Percentiles rank a stretch among this genome's conserved stretches.
Conservation (phyloP, 441 rosid genomes). For the Eutrema salsugineum region DNA sequence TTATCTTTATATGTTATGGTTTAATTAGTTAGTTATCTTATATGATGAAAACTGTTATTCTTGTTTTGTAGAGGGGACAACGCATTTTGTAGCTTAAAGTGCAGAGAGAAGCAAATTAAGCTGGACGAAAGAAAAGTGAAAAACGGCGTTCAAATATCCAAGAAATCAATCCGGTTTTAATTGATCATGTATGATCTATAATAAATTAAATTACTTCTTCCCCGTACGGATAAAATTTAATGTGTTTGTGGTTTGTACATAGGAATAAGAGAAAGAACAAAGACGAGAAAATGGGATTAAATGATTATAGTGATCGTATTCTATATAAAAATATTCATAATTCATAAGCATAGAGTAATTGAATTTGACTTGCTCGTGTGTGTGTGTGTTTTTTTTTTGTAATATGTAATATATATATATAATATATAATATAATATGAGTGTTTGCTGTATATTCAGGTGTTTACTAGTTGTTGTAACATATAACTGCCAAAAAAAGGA, state of each 20-base stretch:
- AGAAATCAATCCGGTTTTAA: constrained; percentile 3
- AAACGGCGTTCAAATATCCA: background rate
- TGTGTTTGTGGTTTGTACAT: constrained; percentile 5
- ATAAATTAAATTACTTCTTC: background rate
- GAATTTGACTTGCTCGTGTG: constrained; percentile 3
- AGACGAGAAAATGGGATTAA: background rate
- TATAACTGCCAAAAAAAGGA: background rate
- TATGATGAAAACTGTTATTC: background rate
- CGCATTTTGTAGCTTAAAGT: constrained; percentile 36
- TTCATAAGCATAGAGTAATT: background rate
- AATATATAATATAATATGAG: background rate
- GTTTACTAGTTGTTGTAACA: constrained; percentile 2
- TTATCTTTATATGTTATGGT: background rate
- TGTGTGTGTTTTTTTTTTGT: background rate
- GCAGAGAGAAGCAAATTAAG: constrained; percentile 33
- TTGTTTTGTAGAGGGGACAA: constrained; percentile 28
- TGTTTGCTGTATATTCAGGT: constrained; percentile 10
- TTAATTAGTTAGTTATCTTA: background rate
- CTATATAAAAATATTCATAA: background rate
- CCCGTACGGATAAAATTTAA: background rate
- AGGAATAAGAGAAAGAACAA: background rate
- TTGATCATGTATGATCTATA: background rate
- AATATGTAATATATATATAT: background rate
- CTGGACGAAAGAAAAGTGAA: constrained; percentile 20
- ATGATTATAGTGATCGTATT: constrained; percentile 9